These are phyloP conservation scores for Tylopilus rubrobrunneus DNA, from an alignment of 768 basidiomycete species.

Conservation along the genomic window DNA sequence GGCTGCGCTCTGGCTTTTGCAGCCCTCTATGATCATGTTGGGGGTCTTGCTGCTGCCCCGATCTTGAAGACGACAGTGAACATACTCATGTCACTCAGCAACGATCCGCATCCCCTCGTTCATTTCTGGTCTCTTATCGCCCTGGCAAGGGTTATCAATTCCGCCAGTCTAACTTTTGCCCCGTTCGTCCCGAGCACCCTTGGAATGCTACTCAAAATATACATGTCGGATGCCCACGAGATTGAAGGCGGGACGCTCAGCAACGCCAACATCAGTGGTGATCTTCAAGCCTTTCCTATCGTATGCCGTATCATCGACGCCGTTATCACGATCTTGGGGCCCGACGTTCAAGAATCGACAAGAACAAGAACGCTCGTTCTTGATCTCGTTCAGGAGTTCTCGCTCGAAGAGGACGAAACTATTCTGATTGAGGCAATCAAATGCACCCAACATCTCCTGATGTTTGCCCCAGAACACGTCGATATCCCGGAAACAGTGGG, in stretches of 20 bases:
- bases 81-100: constrained; percentile 89
- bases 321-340: constrained; percentile 89
- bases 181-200: constrained; percentile 86
- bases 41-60: constrained; percentile 91
- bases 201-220: constrained; percentile 87
- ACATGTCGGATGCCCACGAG: constrained; percentile 88
- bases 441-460: constrained; percentile 94
- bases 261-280: constrained; percentile 84
- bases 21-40: constrained; percentile 87
- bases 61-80: constrained; percentile 94
- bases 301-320: constrained; percentile 92
- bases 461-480: constrained; percentile 87
- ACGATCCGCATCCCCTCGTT: constrained; percentile 94
- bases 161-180: constrained; percentile 87
- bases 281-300: constrained; percentile 87
- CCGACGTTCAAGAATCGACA: constrained; percentile 88
- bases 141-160: constrained; percentile 80
- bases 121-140: constrained; percentile 92
- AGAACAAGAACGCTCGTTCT: constrained; percentile 77
- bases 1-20: constrained; percentile 93
- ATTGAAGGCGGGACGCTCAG: constrained; percentile 82
- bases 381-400: constrained; percentile 82
- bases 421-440: constrained; percentile 92
- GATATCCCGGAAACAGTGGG: constrained; percentile 76
- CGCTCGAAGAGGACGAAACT: constrained; percentile 80